These are phyloP conservation scores for Ceriops decandra DNA, from an alignment of 345 rosid species.

Conservation along the genomic window DNA sequence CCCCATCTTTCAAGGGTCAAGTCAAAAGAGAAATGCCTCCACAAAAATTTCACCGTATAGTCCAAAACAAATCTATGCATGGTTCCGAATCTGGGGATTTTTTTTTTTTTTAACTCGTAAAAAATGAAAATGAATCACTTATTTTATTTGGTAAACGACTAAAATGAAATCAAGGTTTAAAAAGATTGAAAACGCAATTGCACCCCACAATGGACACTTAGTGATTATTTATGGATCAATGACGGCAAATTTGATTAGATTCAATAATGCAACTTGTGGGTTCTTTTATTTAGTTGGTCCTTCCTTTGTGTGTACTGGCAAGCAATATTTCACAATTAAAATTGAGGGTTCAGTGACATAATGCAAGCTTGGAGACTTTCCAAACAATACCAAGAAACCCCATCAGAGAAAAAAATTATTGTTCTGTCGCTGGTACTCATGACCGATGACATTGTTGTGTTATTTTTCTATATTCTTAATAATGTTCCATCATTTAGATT, in stretches of 20 bases:
- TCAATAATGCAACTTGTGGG: neutral
- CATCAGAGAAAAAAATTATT: neutral
- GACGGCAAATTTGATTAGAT: neutral
- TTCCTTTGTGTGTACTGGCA: conserved; percentile 6
- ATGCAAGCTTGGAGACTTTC: conserved; percentile 9
- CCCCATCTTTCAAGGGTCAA: neutral
- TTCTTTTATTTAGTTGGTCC: neutral
- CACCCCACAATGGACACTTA: neutral
- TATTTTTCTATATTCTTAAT: neutral
- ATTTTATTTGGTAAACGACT: neutral
- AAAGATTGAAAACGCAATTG: neutral
- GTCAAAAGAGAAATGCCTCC: neutral
- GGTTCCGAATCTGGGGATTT: neutral
- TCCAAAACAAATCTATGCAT: conserved; percentile 4
- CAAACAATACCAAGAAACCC: neutral
- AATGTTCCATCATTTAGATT: neutral
- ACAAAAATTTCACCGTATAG: neutral
- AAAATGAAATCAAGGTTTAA: neutral
- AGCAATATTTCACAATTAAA: neutral
- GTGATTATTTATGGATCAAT: neutral
- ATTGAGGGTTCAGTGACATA: neutral
- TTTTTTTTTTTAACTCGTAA: neutral
- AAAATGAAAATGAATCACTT: neutral
- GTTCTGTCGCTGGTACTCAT: neutral
- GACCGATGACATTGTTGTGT: neutral